A percentile compares a stretch with the other conserved stretches of the same genome.
These are phyloP conservation scores for Agaricus sinodeliciosus DNA, from an alignment of 768 basidiomycete genomes.

Conservation along the genomic window DNA sequence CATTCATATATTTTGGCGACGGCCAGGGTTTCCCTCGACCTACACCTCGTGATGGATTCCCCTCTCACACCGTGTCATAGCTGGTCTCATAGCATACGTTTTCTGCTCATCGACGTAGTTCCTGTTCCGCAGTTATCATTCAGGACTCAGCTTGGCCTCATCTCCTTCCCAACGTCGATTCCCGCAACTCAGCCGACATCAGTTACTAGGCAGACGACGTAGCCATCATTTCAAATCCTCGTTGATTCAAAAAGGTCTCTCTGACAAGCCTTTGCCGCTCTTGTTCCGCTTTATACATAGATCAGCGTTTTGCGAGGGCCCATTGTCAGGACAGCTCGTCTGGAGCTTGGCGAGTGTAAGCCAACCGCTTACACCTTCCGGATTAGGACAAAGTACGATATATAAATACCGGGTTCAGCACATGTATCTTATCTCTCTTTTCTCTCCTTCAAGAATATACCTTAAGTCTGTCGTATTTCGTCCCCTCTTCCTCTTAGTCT, in stretches of 20 bases:
- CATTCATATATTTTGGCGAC: slow-evolving; percentile 1
- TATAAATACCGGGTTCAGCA: too few relatives aligned
- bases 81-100: background rate
- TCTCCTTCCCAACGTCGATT: background rate
- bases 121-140: background rate
- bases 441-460: too few relatives aligned
- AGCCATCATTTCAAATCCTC: slow-evolving; percentile 29
- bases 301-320: too few relatives aligned
- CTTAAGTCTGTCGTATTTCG: too few relatives aligned
- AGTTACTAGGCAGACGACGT: slow-evolving; percentile 33
- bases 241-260: slow-evolving; percentile 44
- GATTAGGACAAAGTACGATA: too few relatives aligned
- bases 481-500: too few relatives aligned
- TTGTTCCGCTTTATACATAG: too few relatives aligned
- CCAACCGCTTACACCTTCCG: too few relatives aligned
- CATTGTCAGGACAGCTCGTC: slow-evolving; percentile 31
- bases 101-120: slow-evolving; percentile 11
- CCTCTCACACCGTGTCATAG: background rate
- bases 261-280: too few relatives aligned
- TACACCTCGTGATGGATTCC: background rate
- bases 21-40: background rate
- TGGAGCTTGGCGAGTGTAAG: too few relatives aligned
- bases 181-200: slow-evolving; percentile 30
- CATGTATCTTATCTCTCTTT: too few relatives aligned
- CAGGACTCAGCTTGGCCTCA: too few relatives aligned